phyloP scores from a whole-genome alignment of 345 rosid genomes.

The Lepidium sativum region DNA sequence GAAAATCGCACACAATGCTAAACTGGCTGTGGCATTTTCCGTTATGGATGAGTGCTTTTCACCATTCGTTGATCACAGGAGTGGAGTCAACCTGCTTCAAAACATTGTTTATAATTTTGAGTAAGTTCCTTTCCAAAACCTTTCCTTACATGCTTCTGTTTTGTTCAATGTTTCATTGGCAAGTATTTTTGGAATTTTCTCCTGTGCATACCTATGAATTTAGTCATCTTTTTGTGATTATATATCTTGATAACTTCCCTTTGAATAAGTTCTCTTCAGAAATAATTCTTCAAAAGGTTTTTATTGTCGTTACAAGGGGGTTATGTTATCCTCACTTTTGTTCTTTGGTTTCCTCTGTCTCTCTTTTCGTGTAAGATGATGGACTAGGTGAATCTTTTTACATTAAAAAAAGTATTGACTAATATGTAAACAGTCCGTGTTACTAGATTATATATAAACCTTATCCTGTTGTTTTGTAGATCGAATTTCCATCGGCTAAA shows the following conservation, averaged over 20 bases:
- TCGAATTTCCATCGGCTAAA: slow-evolving; percentile 80
- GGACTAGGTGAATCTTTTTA: background rate
- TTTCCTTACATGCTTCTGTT: background rate
- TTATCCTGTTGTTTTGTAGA: slow-evolving; percentile 35
- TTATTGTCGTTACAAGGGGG: background rate
- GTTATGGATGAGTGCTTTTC: slow-evolving; percentile 95
- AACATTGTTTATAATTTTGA: slow-evolving; percentile 82
- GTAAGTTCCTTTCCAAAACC: slow-evolving; percentile 33
- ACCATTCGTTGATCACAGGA: slow-evolving; percentile 77
- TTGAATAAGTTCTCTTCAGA: background rate
- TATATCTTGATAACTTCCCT: background rate
- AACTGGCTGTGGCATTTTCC: slow-evolving; percentile 76
- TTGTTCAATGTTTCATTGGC: background rate
- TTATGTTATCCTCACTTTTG: background rate
- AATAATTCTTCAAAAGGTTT: background rate
- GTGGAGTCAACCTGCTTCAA: slow-evolving; percentile 79
- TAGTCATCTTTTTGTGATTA: background rate
- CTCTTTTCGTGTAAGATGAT: background rate
- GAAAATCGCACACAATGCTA: slow-evolving; percentile 70
- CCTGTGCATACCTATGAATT: background rate
- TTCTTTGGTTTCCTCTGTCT: background rate
- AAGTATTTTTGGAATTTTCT: background rate
- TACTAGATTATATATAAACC: background rate
- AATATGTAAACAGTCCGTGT: background rate
- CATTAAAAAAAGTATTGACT: background rate